A percentile compares a stretch with the other conserved stretches of the same genome.
Conservation (phyloP, 495 filamentous ascomycete genomes). For the Penicillium robsamsonii region DNA sequence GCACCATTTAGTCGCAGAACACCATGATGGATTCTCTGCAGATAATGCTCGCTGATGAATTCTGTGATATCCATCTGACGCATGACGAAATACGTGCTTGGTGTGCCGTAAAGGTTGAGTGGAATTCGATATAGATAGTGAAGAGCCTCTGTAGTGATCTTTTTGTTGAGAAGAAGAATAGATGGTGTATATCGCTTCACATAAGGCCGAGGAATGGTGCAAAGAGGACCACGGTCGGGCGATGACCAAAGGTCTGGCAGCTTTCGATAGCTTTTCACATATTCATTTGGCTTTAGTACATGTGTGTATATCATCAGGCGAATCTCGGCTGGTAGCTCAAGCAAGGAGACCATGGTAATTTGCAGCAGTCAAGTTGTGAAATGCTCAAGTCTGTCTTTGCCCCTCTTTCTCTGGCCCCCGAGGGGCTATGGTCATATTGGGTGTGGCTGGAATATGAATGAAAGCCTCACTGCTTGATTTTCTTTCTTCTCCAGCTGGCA, state of each 20-base stretch:
- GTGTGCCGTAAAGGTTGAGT: slow-evolving; percentile 15
- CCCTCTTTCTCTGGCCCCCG: neutral
- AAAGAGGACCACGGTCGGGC: slow-evolving; percentile 10
- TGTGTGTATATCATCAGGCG: slow-evolving; percentile 18
- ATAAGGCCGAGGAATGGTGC: slow-evolving; percentile 13
- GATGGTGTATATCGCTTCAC: slow-evolving; percentile 17
- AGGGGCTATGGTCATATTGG: neutral
- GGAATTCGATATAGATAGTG: slow-evolving; percentile 20
- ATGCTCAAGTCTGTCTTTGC: neutral
- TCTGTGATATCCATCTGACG: slow-evolving; percentile 25
- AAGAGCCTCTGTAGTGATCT: slow-evolving; percentile 22
- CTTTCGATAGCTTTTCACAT: slow-evolving; percentile 16
- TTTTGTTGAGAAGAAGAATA: slow-evolving; percentile 21
- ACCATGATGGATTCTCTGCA: slow-evolving; percentile 17
- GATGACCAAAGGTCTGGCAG: slow-evolving; percentile 9
- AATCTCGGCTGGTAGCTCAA: slow-evolving; percentile 18
- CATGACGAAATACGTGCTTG: slow-evolving; percentile 19
- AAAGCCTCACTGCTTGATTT: neutral
- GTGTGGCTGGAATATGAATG: neutral
- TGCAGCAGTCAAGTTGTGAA: neutral
- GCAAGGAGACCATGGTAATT: neutral
- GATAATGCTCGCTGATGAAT: slow-evolving; percentile 21
- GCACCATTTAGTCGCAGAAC: slow-evolving; percentile 12
- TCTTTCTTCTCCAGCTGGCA: neutral
- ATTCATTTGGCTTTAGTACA: slow-evolving; percentile 18